phyloP scores from a whole-genome alignment of 768 basidiomycete species.

The Leccinum subgranulosum region DNA sequence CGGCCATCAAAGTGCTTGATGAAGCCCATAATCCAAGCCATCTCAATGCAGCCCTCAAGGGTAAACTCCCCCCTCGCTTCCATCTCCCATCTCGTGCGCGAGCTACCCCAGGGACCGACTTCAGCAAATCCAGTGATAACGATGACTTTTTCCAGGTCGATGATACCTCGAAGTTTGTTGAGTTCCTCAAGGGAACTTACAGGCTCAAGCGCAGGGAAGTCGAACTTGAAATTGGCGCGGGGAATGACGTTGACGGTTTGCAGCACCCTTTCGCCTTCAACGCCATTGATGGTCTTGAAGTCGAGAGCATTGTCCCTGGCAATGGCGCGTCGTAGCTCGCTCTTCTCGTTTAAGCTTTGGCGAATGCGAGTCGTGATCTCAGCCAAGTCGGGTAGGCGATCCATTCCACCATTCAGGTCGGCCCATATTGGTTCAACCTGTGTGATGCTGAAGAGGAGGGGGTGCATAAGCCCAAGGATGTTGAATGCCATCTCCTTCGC shows the following conservation, averaged over 20 bases:
- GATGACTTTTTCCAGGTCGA: conserved; percentile 94
- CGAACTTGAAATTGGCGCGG: conserved; percentile 96
- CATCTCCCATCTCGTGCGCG: conserved; percentile 99
- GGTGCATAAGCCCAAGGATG: conserved; percentile 98
- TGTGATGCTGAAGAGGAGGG: conserved; percentile 97
- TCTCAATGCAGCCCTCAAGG: conserved; percentile 97
- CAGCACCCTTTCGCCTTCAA: conserved; percentile 87
- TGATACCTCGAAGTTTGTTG: conserved; percentile 74
- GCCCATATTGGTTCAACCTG: conserved; percentile 99
- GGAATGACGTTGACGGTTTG: conserved; percentile 92
- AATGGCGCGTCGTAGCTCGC: conserved; percentile 90
- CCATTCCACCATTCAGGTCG: conserved; percentile 97
- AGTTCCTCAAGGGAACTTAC: conserved; percentile 70
- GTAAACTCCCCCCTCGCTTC: conserved; percentile 97
- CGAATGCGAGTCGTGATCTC: conserved; percentile 90
- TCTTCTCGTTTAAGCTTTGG: conserved; percentile 73
- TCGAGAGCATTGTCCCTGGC: conserved; percentile 94
- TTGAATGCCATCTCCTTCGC: conserved; percentile 99
- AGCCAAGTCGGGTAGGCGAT: conserved; percentile 91
- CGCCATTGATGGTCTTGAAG: conserved; percentile 86
- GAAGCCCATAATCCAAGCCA: conserved; percentile 99
- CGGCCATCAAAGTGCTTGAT: conserved; percentile 99
- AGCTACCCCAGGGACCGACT: conserved; percentile 97
- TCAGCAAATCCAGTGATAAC: conserved; percentile 97
- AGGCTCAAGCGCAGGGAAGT: conserved; percentile 85